Percentiles rank a stretch among this genome's conserved stretches.
These are phyloP conservation scores for Verbascum thapsus DNA, from an alignment of 257 asterid species.

Conservation along the genomic window DNA sequence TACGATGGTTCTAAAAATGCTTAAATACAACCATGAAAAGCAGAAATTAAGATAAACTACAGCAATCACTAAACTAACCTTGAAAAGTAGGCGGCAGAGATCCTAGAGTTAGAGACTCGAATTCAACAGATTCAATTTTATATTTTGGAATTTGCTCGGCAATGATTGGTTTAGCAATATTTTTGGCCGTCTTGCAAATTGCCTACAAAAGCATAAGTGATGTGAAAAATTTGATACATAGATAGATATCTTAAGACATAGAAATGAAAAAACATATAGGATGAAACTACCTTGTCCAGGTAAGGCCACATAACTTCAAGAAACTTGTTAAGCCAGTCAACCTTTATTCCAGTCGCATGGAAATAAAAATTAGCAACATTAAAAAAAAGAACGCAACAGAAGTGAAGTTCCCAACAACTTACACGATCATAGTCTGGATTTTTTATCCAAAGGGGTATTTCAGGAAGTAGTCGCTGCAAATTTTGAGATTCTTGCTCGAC, in stretches of 20 bases:
- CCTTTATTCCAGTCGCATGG: slow-evolving; percentile 41
- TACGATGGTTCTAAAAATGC: too few species aligned
- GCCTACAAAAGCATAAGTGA: slow-evolving; percentile 42
- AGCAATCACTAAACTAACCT: slow-evolving; percentile 40
- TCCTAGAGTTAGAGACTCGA: slow-evolving; percentile 56
- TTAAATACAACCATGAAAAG: neutral
- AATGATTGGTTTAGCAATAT: slow-evolving; percentile 61
- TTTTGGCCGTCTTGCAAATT: slow-evolving; percentile 67
- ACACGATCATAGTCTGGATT: slow-evolving; percentile 96
- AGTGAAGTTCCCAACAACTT: slow-evolving; percentile 38
- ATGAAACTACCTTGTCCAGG: slow-evolving; percentile 78
- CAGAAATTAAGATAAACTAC: slow-evolving; percentile 8
- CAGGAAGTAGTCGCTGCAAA: slow-evolving; percentile 75
- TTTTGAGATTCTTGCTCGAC: slow-evolving; percentile 67
- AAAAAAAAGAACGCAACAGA: slow-evolving; percentile 4
- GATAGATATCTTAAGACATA: slow-evolving; percentile 9
- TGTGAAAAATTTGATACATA: slow-evolving; percentile 4
- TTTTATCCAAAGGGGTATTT: slow-evolving; percentile 94
- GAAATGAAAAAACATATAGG: slow-evolving; percentile 5
- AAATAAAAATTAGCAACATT: slow-evolving; percentile 12
- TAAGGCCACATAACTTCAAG: slow-evolving; percentile 87
- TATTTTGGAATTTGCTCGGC: slow-evolving; percentile 67
- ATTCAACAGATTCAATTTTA: slow-evolving; percentile 66
- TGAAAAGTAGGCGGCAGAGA: slow-evolving; percentile 66
- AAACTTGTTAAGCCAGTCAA: slow-evolving; percentile 93